Percentiles rank a stretch among this genome's conserved stretches.
phyloP scores from a whole-genome alignment of 1,284 basidiomycete genomes.

The Malassezia dermatis region DNA sequence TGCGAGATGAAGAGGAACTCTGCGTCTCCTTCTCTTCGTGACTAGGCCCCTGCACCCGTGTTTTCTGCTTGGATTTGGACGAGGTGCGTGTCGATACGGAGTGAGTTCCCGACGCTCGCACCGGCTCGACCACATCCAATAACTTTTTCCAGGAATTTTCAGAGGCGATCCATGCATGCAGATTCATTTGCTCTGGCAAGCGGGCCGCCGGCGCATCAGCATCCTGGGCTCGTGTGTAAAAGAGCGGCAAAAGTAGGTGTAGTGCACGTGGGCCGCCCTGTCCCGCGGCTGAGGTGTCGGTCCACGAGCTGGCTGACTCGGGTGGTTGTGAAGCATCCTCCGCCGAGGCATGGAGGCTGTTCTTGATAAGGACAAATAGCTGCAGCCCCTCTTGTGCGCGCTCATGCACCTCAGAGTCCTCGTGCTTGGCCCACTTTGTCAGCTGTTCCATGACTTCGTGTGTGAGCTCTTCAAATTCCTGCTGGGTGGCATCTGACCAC shows the following conservation, averaged over 20 bases:
- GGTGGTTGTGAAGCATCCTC: neutral
- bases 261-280: slow-evolving; percentile 63
- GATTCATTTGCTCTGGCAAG: slow-evolving; percentile 70
- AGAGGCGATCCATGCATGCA: slow-evolving; percentile 72
- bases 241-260: slow-evolving; percentile 72
- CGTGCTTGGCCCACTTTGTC: slow-evolving; percentile 51
- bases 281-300: neutral
- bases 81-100: neutral
- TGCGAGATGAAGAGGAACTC: neutral
- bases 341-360: slow-evolving; percentile 36
- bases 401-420: slow-evolving; percentile 80
- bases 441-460: slow-evolving; percentile 57
- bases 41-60: neutral
- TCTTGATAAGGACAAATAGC: slow-evolving; percentile 67
- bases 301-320: neutral
- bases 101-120: neutral
- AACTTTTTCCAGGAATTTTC: slow-evolving; percentile 5
- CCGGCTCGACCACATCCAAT: slow-evolving; percentile 5
- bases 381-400: slow-evolving; percentile 70
- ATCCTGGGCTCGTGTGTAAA: slow-evolving; percentile 69
- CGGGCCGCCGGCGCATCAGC: slow-evolving; percentile 72
- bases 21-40: neutral
- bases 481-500: slow-evolving; percentile 69
- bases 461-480: slow-evolving; percentile 58
- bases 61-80: neutral